Evolutionary conservation across 805 yeast species (phyloP), one percentile per base, ranked within the genome.

Genomic region (Scheffersomyces stipitis): DNA sequence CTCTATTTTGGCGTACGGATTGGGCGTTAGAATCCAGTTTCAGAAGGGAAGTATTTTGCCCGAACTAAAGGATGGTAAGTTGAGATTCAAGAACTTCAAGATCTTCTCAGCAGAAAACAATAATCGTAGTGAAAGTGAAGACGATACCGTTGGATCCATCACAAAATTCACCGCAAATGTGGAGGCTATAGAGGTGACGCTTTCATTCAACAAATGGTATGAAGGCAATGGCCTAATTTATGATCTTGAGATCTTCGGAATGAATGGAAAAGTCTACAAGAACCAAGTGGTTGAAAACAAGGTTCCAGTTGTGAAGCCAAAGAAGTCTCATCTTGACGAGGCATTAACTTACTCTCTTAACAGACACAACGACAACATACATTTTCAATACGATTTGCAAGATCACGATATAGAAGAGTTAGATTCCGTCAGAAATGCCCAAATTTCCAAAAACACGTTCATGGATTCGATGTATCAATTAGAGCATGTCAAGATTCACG

Each of bases 121-220:
- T 31, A 9, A 27, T 26, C 28, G 26, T 18, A 24, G 16, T 4
- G 40, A 40, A 20, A 28, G n/a, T 8, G 30, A 18, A 3, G n/a
- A n/a, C n/a, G n/a, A n/a, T n/a, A n/a, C n/a, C n/a, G n/a, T n/a
- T n/a, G 9, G 18, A 3, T 5, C 13, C n/a, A 6, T 26, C 18
- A 22, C 42, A 23, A 40, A 34, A 18, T 71, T 70, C 38, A 44
- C 51, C 3, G 68, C 76, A 14, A 54, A 56, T 15, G 56, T 76
- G 5, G 64, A 74, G 24, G 58, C 71, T 15, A 54, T 76, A 43
- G 66, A 69, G 30, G 45, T 76, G 17, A 64, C 75, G 0, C 54
- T 77, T 7, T 70, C 78, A 1, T 73, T 77, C 40, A 62, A 69
- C 28, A 77, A 77, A 50, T 77, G 81, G 81, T 66, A 72, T 28